These are phyloP conservation scores for Hypholoma sublateritium DNA, from an alignment of 768 basidiomycete species.

Conservation along the genomic window DNA sequence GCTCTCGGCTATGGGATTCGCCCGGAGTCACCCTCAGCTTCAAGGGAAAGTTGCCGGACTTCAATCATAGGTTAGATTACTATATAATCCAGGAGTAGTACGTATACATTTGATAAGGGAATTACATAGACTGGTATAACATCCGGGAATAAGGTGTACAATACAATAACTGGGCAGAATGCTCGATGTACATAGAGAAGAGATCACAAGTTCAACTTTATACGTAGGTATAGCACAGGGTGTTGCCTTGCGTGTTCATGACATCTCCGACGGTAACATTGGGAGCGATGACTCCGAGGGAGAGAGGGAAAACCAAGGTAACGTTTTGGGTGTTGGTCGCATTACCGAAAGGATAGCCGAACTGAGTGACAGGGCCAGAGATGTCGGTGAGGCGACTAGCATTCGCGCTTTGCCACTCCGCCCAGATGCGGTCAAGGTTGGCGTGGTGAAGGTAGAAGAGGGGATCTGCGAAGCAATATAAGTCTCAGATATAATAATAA, in stretches of 20 bases:
- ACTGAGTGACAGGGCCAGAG: conserved; percentile 19
- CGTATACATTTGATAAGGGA: too few species aligned
- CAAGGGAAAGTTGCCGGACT: too few species aligned
- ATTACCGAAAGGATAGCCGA: conserved; percentile 15
- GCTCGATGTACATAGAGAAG: not conserved
- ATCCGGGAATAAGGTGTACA: too few species aligned
- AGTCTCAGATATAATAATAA: not conserved
- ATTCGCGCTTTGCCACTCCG: conserved; percentile 31
- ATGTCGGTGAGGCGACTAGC: conserved; percentile 19
- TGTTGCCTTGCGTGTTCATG: conserved; percentile 19
- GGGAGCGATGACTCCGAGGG: conserved; percentile 18
- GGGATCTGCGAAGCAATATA: conserved; percentile 29
- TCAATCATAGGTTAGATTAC: too few species aligned
- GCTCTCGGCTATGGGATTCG: too few species aligned
- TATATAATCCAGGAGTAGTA: too few species aligned
- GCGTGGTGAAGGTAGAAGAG: conserved; percentile 41
- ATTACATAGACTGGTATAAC: too few species aligned
- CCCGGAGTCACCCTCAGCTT: too few species aligned
- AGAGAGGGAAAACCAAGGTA: conserved; percentile 21
- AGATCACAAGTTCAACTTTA: not conserved
- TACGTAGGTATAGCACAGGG: conserved; percentile 22
- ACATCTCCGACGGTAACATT: conserved; percentile 22
- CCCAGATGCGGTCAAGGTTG: conserved; percentile 40
- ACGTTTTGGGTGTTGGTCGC: conserved; percentile 19
- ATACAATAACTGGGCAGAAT: too few species aligned